Evolutionary conservation across 2,329 filamentous ascomycete species (phyloP), one percentile per base, ranked within the genome.

Genomic region (Cladosporium sp.): DNA sequence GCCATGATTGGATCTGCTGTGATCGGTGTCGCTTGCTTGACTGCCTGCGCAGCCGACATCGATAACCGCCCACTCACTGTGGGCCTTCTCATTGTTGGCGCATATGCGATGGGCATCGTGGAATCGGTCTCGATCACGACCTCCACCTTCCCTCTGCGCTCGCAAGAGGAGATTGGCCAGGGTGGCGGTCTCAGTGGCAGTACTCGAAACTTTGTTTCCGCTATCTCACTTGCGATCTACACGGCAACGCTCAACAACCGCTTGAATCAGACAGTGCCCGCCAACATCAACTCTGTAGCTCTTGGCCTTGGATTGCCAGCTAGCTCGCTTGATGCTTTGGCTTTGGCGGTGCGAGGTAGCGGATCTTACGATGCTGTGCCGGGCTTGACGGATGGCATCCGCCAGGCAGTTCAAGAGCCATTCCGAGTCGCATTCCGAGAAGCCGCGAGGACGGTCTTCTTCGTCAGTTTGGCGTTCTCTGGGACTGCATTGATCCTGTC

Each of bases 101-200:
- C 52, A 5, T 60, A 56, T 37, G 55, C 58, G 3, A 58, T 59
- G 36, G 59, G 59, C 6, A 56, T 61, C 17, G 58, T 61, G 7
- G 58, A 60, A 24, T 54, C 55, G 9, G 55, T 59, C 32, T 56
- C 59, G 4, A 60, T 58, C 43, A 60, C 58, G 2, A 61, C 59
- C 5, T 57, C 59, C 3, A 60, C 58, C 13, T 61, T 61, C 48
- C 59, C 59, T 15, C 56, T 61, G 13, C 55, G 59, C 12, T 58
- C 57, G 1, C 59, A 61, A 47, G 58, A 61, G 39, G 58, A 61
- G 43, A 60, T 61, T 15, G 59, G 59, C 3, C 57, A 59, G 44
- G 59, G 54, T 36, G 57, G 57, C 20, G 59, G 58, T 15, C 52
- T 61, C 22, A 54, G 47, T 47, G 59, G 58, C 13, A 54, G 50